phyloP scores from a whole-genome alignment of 208 protist species.

The Spongospora subterranea region DNA sequence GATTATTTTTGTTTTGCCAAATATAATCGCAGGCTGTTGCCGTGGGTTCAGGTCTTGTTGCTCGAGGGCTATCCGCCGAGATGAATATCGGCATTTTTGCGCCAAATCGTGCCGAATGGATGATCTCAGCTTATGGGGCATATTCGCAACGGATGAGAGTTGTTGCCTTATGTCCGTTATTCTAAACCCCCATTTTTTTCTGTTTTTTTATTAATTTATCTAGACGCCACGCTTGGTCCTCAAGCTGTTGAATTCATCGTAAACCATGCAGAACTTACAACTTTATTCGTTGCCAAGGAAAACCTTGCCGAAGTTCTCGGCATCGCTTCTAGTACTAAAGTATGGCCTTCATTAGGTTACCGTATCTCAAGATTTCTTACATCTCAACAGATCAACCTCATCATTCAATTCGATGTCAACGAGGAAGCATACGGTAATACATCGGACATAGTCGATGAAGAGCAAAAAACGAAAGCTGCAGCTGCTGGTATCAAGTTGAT shows the following conservation, averaged over 20 bases:
- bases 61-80: background rate
- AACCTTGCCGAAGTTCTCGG: slow-evolving; percentile 54
- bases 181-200: background rate
- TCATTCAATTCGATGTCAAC: slow-evolving; percentile 39
- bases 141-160: slow-evolving; percentile 12
- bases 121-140: slow-evolving; percentile 18
- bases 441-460: background rate
- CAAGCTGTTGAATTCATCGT: slow-evolving; percentile 56
- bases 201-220: background rate
- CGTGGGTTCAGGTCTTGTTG: slow-evolving; percentile 1
- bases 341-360: background rate
- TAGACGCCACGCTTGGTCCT: slow-evolving; percentile 35
- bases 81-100: slow-evolving; percentile 25
- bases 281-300: slow-evolving; percentile 41
- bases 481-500: background rate
- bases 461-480: background rate
- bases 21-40: background rate
- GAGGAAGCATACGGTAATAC: slow-evolving; percentile 34
- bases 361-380: background rate
- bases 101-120: slow-evolving; percentile 45
- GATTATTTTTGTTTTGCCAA: background rate
- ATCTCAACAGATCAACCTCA: slow-evolving; percentile 7
- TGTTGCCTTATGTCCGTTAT: background rate
- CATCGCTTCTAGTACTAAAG: background rate
- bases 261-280: slow-evolving; percentile 56